Conservation (phyloP, 1,284 basidiomycete species). For the Omphalotus olearius region DNA sequence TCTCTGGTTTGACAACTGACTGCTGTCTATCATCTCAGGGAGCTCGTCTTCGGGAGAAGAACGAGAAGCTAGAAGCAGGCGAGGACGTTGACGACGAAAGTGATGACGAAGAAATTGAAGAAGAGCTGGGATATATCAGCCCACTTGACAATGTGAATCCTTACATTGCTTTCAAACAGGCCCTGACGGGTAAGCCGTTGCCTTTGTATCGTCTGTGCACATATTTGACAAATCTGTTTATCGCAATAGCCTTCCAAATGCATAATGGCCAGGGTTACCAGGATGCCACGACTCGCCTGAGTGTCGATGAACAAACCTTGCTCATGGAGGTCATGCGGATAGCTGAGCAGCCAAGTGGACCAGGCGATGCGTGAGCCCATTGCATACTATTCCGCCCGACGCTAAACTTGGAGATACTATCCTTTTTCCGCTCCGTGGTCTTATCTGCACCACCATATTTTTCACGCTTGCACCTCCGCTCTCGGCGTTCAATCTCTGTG, state of each 20-base stretch:
- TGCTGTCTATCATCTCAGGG: slow-evolving; percentile 37
- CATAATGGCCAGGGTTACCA: slow-evolving; percentile 65
- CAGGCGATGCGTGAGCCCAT: background rate
- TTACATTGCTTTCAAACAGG: slow-evolving; percentile 70
- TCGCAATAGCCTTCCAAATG: slow-evolving; percentile 61
- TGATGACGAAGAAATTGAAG: slow-evolving; percentile 59
- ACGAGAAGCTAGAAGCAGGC: slow-evolving; percentile 36
- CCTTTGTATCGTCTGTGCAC: background rate
- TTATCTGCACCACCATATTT: too few relatives aligned
- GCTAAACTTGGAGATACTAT: background rate
- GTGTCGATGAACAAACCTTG: slow-evolving; percentile 68
- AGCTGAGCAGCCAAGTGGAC: slow-evolving; percentile 32
- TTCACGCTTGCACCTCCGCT: too few relatives aligned
- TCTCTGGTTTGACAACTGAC: too few relatives aligned
- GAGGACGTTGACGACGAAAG: slow-evolving; percentile 47
- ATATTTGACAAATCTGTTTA: slow-evolving; percentile 5
- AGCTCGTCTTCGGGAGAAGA: slow-evolving; percentile 62
- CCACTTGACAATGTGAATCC: slow-evolving; percentile 72
- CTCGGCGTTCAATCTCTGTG: background rate
- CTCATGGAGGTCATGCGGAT: slow-evolving; percentile 79
- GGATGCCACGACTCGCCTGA: slow-evolving; percentile 63
- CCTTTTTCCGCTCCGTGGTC: background rate
- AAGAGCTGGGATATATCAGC: slow-evolving; percentile 79
- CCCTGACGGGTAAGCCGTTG: slow-evolving; percentile 54
- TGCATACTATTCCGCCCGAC: background rate